These are phyloP conservation scores for Tricholoma flavovirens DNA, from an alignment of 768 basidiomycete genomes.

Conservation along the genomic window DNA sequence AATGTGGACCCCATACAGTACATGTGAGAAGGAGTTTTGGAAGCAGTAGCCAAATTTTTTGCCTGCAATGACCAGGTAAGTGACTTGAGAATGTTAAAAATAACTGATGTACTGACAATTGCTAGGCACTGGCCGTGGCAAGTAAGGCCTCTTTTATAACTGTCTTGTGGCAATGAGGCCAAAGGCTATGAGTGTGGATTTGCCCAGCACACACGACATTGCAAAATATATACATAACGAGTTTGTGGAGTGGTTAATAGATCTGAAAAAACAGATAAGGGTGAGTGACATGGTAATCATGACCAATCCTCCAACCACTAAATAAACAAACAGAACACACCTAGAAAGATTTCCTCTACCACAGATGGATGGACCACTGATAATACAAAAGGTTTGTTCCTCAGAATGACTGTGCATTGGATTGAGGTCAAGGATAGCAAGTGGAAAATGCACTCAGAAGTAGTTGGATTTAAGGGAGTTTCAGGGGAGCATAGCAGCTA, in stretches of 20 bases:
- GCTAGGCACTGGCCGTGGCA: background rate
- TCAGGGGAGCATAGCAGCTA: conserved; percentile 14
- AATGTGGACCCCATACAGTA: background rate
- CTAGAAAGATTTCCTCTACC: background rate
- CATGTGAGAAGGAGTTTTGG: background rate
- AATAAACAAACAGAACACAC: too few species aligned
- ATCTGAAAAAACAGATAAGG: background rate
- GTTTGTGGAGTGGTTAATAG: background rate
- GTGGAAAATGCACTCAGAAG: conserved; percentile 19
- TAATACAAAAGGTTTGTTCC: conserved; percentile 9
- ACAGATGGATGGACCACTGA: conserved; percentile 12
- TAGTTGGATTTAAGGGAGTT: conserved; percentile 18
- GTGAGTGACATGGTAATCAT: background rate
- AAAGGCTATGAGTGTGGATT: background rate
- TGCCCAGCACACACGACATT: background rate
- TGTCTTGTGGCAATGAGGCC: background rate
- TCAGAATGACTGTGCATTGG: conserved; percentile 17
- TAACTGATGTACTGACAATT: background rate
- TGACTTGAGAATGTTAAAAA: background rate
- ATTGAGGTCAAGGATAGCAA: conserved; percentile 14
- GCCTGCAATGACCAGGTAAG: background rate
- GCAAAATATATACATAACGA: background rate
- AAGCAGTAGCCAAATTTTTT: background rate
- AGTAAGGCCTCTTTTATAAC: background rate
- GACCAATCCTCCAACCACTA: background rate